Percentiles rank a stretch among this genome's conserved stretches.
These are phyloP conservation scores for Agroathelia rolfsii DNA, from an alignment of 1,284 basidiomycete genomes.

Conservation along the genomic window DNA sequence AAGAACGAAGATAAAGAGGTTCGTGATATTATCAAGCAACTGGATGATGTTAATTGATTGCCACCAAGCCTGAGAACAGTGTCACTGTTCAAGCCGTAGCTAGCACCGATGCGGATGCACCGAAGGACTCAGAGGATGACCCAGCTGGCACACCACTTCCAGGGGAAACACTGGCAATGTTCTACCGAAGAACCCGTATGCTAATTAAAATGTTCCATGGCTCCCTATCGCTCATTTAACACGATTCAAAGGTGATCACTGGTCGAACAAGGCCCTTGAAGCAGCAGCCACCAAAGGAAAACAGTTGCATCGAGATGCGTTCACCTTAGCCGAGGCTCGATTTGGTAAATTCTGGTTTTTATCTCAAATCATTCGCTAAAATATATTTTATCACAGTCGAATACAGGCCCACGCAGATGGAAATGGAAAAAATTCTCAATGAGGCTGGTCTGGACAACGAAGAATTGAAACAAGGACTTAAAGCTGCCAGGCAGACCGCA, in stretches of 20 bases:
- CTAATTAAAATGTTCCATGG: conserved; percentile 17
- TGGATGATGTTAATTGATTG: conserved; percentile 1
- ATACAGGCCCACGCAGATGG: conserved; percentile 73
- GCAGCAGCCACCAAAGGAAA: conserved; percentile 69
- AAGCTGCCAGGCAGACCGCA: too few species aligned
- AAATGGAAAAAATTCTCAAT: conserved; percentile 77
- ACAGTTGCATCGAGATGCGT: conserved; percentile 69
- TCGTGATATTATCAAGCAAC: conserved; percentile 2
- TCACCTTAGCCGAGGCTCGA: conserved; percentile 57
- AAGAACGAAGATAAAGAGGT: conserved; percentile 12
- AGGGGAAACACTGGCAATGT: conserved; percentile 80
- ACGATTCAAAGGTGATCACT: conserved; percentile 53
- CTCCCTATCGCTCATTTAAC: neutral
- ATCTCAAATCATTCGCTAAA: conserved; percentile 8
- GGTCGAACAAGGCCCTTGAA: conserved; percentile 67
- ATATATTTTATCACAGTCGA: conserved; percentile 27
- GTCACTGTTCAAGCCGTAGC: conserved; percentile 54
- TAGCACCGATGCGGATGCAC: conserved; percentile 64
- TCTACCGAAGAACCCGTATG: conserved; percentile 78
- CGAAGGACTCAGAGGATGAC: conserved; percentile 71
- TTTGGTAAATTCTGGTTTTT: conserved; percentile 37
- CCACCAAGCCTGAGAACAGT: conserved; percentile 28
- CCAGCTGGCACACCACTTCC: conserved; percentile 75
- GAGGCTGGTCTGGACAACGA: conserved; percentile 85
- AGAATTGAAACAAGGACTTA: conserved; percentile 51